Percentiles rank a stretch among this genome's conserved stretches.
Evolutionary conservation across 2,329 filamentous ascomycete species (phyloP).

Genomic region (Epichloe scottii): DNA sequence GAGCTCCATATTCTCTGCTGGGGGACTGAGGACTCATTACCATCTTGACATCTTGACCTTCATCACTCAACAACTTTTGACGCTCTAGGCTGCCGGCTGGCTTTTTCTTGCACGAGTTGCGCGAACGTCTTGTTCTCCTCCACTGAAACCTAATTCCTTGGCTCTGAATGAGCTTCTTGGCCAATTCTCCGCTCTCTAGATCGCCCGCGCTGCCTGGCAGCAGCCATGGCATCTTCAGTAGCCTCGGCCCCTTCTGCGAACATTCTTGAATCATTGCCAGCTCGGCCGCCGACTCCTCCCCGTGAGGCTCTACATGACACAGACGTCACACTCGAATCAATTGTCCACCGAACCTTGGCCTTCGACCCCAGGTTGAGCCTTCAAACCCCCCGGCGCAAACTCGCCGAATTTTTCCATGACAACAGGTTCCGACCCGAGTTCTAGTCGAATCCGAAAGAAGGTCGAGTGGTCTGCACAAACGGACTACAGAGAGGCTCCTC

Average conservation of each 20-base stretch:
- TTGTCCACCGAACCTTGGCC: slow-evolving; percentile 22
- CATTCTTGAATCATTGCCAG: slow-evolving; percentile 38
- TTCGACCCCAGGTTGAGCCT: slow-evolving; percentile 25
- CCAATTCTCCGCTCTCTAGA: slow-evolving; percentile 21
- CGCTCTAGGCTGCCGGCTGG: too few relatives aligned
- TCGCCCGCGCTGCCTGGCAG: slow-evolving; percentile 25
- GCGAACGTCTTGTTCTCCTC: not conserved
- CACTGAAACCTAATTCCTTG: not conserved
- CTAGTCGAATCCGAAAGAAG: slow-evolving; percentile 35
- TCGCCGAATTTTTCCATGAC: slow-evolving; percentile 30
- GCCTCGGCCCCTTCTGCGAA: slow-evolving; percentile 21
- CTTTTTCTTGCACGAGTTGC: not conserved
- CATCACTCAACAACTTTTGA: not conserved
- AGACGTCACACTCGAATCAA: slow-evolving; percentile 22
- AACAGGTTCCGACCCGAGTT: slow-evolving; percentile 29
- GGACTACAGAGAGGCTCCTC: slow-evolving; percentile 43
- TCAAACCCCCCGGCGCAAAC: slow-evolving; percentile 38
- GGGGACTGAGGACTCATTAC: not conserved
- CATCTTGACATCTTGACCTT: not conserved
- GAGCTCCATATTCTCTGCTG: not conserved
- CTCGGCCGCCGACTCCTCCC: slow-evolving; percentile 57
- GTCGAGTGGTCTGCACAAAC: slow-evolving; percentile 45
- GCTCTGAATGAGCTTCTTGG: slow-evolving; percentile 2
- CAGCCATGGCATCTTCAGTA: slow-evolving; percentile 30
- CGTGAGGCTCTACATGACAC: slow-evolving; percentile 34